phyloP scores from a whole-genome alignment of 495 filamentous ascomycete genomes.

The Penicillium arizonense region DNA sequence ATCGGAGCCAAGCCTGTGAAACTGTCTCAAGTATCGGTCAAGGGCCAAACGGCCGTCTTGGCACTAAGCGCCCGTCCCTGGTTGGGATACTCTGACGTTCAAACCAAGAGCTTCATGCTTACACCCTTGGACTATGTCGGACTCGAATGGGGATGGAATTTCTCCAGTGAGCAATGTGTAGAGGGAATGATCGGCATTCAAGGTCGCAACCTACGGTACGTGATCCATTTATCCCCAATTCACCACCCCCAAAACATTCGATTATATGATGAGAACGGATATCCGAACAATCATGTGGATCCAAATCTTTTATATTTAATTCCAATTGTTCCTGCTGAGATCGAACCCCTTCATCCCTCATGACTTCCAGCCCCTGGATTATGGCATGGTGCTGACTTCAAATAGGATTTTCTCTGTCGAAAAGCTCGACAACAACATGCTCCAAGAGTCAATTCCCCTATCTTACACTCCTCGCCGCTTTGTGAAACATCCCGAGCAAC shows the following conservation, averaged over 20 bases:
- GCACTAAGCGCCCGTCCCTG: conserved; percentile 88
- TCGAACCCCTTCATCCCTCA: conserved; percentile 12
- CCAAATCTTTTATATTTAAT: conserved; percentile 42
- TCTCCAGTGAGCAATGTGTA: conserved; percentile 87
- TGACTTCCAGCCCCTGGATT: neutral
- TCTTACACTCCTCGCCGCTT: conserved; percentile 87
- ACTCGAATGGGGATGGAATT: conserved; percentile 94
- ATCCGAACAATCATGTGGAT: conserved; percentile 54
- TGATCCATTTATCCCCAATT: conserved; percentile 20
- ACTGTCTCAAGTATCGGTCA: conserved; percentile 81
- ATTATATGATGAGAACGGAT: conserved; percentile 67
- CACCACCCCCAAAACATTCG: conserved; percentile 5
- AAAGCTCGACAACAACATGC: conserved; percentile 78
- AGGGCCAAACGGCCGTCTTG: conserved; percentile 81
- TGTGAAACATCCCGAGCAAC: conserved; percentile 81
- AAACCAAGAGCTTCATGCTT: conserved; percentile 82
- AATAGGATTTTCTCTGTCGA: conserved; percentile 87
- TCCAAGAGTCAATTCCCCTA: conserved; percentile 86
- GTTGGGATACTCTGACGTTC: conserved; percentile 85
- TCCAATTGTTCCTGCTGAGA: conserved; percentile 81
- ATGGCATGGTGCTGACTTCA: conserved; percentile 28
- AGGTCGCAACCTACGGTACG: conserved; percentile 83
- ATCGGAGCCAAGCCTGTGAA: conserved; percentile 85
- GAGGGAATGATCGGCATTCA: conserved; percentile 97
- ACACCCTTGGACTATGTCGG: conserved; percentile 84